These are phyloP conservation scores for Delonix regia DNA, from an alignment of 306 rosid genomes.

Conservation along the genomic window DNA sequence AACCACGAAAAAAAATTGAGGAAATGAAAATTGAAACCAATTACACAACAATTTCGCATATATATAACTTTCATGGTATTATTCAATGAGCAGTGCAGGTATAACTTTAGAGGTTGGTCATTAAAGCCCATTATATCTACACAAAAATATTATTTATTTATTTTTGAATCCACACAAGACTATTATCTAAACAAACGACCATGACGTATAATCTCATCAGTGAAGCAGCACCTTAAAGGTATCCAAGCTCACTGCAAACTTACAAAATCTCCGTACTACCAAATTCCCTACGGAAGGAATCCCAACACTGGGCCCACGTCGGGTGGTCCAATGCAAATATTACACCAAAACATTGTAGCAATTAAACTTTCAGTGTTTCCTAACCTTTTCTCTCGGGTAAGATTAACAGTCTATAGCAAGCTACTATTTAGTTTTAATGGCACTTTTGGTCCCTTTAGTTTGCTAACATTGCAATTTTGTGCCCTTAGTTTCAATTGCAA, in stretches of 20 bases:
- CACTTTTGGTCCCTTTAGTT: background rate
- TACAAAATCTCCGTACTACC: background rate
- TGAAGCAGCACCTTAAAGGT: background rate
- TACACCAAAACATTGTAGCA: background rate
- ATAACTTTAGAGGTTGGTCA: background rate
- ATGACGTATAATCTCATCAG: no score
- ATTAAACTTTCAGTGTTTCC: background rate
- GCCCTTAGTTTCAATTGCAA: background rate
- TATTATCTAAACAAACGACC: no score
- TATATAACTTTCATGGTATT: background rate
- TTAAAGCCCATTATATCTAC: no score
- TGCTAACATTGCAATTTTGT: background rate
- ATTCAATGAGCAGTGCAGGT: background rate
- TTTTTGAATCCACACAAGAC: no score
- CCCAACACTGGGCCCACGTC: background rate
- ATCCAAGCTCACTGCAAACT: background rate
- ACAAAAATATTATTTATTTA: no score
- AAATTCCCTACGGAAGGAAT: background rate
- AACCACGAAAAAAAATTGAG: background rate
- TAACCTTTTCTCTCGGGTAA: background rate
- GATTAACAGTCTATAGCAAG: background rate
- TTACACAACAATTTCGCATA: background rate
- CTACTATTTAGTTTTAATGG: background rate
- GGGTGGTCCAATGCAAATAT: background rate
- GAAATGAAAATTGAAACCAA: constrained; percentile 21